Conservation (phyloP, 2,329 filamentous ascomycete species). For the Dothideomycetes sp. region DNA sequence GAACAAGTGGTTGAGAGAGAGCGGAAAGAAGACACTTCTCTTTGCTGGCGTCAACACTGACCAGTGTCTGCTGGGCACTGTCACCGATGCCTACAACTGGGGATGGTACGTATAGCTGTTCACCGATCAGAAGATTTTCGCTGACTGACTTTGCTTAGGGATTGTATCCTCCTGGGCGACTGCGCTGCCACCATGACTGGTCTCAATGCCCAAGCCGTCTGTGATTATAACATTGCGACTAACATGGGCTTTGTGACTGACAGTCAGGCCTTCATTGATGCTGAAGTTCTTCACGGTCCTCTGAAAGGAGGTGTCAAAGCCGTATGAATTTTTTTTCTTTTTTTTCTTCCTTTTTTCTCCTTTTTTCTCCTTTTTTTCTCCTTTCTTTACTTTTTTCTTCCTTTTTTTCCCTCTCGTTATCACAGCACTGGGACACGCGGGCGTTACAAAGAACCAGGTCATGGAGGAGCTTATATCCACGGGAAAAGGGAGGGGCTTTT, state of each 20-base stretch:
- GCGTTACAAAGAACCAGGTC: too few relatives aligned
- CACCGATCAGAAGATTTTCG: neutral
- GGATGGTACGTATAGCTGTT: constrained; percentile 23
- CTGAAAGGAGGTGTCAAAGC: constrained; percentile 9
- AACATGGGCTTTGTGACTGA: constrained; percentile 36
- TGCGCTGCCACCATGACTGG: constrained; percentile 35
- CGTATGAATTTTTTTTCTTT: too few relatives aligned
- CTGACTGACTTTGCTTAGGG: constrained; percentile 13
- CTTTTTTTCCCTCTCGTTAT: neutral
- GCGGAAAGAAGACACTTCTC: constrained; percentile 33
- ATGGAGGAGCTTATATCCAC: too few relatives aligned
- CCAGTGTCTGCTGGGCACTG: constrained; percentile 34
- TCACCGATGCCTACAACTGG: constrained; percentile 34
- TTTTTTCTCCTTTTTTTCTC: neutral
- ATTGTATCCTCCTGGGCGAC: constrained; percentile 33
- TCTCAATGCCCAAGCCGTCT: constrained; percentile 30
- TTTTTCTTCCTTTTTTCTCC: neutral
- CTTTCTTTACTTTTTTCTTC: neutral
- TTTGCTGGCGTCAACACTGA: constrained; percentile 37
- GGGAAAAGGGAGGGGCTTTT: too few relatives aligned
- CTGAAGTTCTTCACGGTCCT: constrained; percentile 15
- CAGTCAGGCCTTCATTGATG: constrained; percentile 27
- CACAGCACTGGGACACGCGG: too few relatives aligned
- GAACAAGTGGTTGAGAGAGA: constrained; percentile 32
- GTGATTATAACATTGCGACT: constrained; percentile 33